Base-by-base conservation (phyloP, 768 basidiomycete genomes). In the Trametes sanguinea region DNA sequence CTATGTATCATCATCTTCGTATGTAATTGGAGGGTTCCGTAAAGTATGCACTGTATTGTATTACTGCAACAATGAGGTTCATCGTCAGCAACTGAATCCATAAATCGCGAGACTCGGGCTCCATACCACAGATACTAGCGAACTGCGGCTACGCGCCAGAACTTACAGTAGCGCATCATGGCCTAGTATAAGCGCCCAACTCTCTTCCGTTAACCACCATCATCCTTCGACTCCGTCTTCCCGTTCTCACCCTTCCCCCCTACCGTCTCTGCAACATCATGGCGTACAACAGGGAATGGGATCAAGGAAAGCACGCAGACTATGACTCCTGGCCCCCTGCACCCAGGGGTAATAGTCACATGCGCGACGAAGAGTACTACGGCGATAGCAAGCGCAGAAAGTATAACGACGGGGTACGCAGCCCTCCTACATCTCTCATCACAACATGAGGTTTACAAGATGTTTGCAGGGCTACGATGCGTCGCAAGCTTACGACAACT, bases 231-330 rank as follows among this genome's bases (percentile, higher is more conserved):
- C 65, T 71, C 61, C 58, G 53, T 63, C 66, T 60, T 55, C 56
- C 45, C 35, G 39, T 7, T 43, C 42, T n/a, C n/a, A 8, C 48
- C 30, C 43, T 50, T 54, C 40, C 44, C 37, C 44, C 42, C 40
- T 60, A 55, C 65, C 46, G 62, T 51, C 67, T 50, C 60, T 22
- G 16, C 50, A 16, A n/a, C 57, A 17, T n/a, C 13, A 90, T 91
- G 89, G 81, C 88, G 52, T 84, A 88, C 66, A 89, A 89, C 76
- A 86, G 92, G 65, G 90, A 93, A 79, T 93, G 92, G 92, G 90
- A 92, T 77, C 83, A 82, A 74, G 91, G 90, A 54, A 92, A 92
- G 75, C 83, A 85, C 48, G 67, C 72, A 35, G 60, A 60, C 51
- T 63, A 64, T n/a, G 59, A 55, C 17, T 51, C 58, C 1, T 83